Evolutionary conservation across 192 early-diverging fungal genomes (phyloP).

Genomic region (Ambispora gerdemannii): DNA sequence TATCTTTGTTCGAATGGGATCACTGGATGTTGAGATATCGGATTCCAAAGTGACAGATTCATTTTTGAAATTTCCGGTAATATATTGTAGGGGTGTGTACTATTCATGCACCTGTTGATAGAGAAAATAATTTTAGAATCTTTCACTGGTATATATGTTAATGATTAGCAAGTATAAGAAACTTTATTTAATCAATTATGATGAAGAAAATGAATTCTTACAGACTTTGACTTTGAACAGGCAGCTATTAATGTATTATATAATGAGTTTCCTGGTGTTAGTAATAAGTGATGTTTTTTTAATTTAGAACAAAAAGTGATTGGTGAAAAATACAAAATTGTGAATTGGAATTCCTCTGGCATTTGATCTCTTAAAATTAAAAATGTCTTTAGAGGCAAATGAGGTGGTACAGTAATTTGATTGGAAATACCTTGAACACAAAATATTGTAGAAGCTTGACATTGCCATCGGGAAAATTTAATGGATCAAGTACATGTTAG

Average conservation of each 20-base stretch:
- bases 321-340: background rate
- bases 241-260: background rate
- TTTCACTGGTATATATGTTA: background rate
- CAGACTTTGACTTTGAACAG: constrained; percentile 15
- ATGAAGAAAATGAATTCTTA: background rate
- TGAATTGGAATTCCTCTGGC: constrained; percentile 1
- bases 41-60: no score
- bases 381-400: background rate
- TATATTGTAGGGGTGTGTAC: no score
- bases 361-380: background rate
- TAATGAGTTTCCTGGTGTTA: background rate
- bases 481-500: background rate
- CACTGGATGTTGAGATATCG: no score
- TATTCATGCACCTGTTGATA: constrained; percentile 1
- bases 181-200: background rate
- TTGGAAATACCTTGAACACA: background rate
- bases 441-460: background rate
- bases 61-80: no score
- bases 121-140: background rate
- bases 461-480: background rate
- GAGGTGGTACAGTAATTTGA: background rate
- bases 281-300: constrained; percentile 5
- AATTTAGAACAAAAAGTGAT: background rate
- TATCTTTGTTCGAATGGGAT: no score
- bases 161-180: background rate